Evolutionary conservation across 2,329 filamentous ascomycete species (phyloP), one percentile per base, ranked within the genome.

Genomic region (Colletotrichum destructivum): DNA sequence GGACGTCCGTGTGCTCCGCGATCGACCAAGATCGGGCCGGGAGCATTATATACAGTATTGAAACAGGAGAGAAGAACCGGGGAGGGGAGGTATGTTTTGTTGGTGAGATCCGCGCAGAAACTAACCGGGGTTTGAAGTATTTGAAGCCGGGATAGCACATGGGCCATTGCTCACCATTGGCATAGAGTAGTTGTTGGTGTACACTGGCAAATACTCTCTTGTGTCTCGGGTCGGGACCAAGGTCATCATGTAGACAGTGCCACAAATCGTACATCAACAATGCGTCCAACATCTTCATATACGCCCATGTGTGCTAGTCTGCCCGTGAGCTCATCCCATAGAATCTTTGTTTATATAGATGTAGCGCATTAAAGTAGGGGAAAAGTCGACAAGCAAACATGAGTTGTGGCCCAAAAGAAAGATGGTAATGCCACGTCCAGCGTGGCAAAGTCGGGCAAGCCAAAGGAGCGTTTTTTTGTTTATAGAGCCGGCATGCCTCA

Each of bases 1-100:
- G 54, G 65, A 47, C 59, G 47, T 38, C 64, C 38, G 42, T 31
- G 68, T 51, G 56, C 61, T 44, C 68, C 68, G 55, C 57, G 63
- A 35, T 46, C 49, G 40, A 55, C 40, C 18, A 23, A 11, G 12
- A 23, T n/a, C 31, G 46, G 47, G 15, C 23, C 15, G 5, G n/a
- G 62, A 31, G 46, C 55, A 15, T 49, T 31, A 31, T 1, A 31
- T 31, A 6, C 31, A 0, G 31, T 35, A 52, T 47, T 44, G 51
- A 16, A 61, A 16, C 7, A 35, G 18, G 4, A 52, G 12, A 31
- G 23, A 13, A 18, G 23, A 15, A 49, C 42, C 21, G 49, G 31
- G 31, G 40, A 31, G 21, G 47, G 42, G 47, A 54, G 6, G 8
- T 8, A 8, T 35, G 31, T n/a, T 40, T 13, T 38, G n/a, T 42